A percentile compares a stretch with the other conserved stretches of the same genome.
phyloP scores from a whole-genome alignment of 805 yeast genomes.

The Sungouiozyma intestinalis region DNA sequence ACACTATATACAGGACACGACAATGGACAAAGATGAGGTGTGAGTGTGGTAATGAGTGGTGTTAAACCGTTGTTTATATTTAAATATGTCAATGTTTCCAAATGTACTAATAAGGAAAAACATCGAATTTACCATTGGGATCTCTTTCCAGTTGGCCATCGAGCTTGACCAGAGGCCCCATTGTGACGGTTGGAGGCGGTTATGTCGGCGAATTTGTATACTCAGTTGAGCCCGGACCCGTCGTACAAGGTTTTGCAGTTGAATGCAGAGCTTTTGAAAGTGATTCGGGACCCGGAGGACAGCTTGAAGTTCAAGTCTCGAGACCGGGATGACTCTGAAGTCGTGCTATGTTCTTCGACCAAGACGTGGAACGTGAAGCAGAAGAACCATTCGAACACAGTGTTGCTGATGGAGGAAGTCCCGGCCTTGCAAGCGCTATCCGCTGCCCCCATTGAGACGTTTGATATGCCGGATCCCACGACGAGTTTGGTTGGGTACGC shows the following conservation, averaged over 20 bases:
- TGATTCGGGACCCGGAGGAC: constrained; percentile 19
- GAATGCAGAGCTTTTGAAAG: constrained; percentile 36
- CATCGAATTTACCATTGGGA: not conserved
- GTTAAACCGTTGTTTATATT: not conserved
- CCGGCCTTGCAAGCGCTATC: constrained; percentile 12
- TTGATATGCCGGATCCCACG: constrained; percentile 12
- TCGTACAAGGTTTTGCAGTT: constrained; percentile 44
- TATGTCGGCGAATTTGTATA: constrained; percentile 11
- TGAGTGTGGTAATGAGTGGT: not conserved
- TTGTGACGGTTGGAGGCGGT: not conserved
- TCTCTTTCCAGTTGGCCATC: no score
- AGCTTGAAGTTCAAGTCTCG: constrained; percentile 23
- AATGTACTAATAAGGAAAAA: not conserved
- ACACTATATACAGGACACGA: no score
- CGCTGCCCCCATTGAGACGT: no score
- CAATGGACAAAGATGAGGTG: no score
- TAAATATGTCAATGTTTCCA: not conserved
- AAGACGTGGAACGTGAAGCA: constrained; percentile 60
- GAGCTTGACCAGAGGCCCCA: not conserved
- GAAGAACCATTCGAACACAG: constrained; percentile 80
- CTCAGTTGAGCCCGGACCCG: constrained; percentile 15
- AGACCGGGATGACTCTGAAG: constrained; percentile 27
- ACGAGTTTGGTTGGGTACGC: constrained; percentile 25
- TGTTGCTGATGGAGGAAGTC: constrained; percentile 38
- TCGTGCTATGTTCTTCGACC: constrained; percentile 50